Base-by-base conservation (phyloP, 2,329 filamentous ascomycete species). In the Biscogniauxia sp. region DNA sequence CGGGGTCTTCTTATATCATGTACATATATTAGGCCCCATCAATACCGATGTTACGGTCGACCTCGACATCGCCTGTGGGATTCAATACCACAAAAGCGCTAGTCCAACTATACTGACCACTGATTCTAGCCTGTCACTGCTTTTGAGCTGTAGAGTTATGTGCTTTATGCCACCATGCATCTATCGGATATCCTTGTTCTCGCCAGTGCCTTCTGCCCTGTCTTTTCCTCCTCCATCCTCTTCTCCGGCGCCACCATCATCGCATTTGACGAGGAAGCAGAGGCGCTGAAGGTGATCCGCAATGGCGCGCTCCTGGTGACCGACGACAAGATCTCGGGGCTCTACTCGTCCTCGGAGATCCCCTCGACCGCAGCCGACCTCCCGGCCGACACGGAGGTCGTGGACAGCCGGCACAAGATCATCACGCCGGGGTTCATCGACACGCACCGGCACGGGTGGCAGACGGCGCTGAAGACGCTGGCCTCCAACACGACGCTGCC, bases 361-460 rank as follows among this genome's bases (percentile, higher is more conserved):
- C 58, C 62, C 28, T 32, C 28, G 6, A 3, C 11, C 28, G 7
- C n/a, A n/a, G n/a, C 3, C 23, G 65, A 63, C 20, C 28, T 75
- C 3, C 70, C 72, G 1, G 52, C 60, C 0, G 70, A 72, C 19
- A 74, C 73, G 1, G 74, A 82, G 55, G 62, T 78, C 1, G 72
- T 85, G n/a, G 78, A 86, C 63, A 79, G 78, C 49, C 76, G 75
- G 0, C 74, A 78, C 56, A 82, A 83, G 66, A 85, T 85, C 60
- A 74, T 85, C 56, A 78, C 78, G 0, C 81, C 83, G 0, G 83
- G 84, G 8, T 85, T 86, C 69, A 74, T 86, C 60, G 81, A 86
- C 69, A 85, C 82, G 0, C 84, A 86, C 64, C 78, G 79, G 1
- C 82, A 84, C 62, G 76, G 79, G 0, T 85, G 83, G 84, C 82